Evolutionary conservation across 495 filamentous ascomycete genomes (phyloP), one percentile per base, ranked within the genome.

Genomic region (Penicillium ucsense): DNA sequence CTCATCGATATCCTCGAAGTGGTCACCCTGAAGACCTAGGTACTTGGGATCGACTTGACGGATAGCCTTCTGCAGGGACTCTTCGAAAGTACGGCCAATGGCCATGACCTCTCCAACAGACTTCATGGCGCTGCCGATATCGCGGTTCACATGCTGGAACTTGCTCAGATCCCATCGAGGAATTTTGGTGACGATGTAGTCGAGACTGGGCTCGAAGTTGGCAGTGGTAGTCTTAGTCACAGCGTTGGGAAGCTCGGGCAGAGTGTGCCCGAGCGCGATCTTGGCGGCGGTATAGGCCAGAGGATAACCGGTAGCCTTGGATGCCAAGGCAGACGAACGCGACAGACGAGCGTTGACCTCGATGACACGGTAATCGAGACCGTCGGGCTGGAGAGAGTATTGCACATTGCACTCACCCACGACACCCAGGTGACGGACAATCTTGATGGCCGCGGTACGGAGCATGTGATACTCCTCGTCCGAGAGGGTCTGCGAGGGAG

Each of bases 391-490:
- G 48, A 97, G 76, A 46, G 91, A 92, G 59, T 96, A 97, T 65
- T 97, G 91, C 32, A 97, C 91, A 66, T 97, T 97, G 72, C 91
- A 97, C 74, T 97, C 91, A 63, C 91, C 91, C 31, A 95, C 88
- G 35, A 97, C 92, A 41, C 89, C 90, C 47, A 97, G 76, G 70
- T 97, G 92, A 46, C 91, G 81, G 58, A 97, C 86, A 54, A 97
- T 94, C 71, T 95, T 94, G 62, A 95, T 89, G 44, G 91, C 91
- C 45, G 91, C 89, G 41, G 89, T 89, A 47, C 91, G 86, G 52
- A 97, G 86, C 91, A 97, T 97, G 71, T 97, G 89, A 66, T 95
- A 97, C 69, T 97, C 91, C 65, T 95, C 90, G 56, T 97, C 92
- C 51, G 86, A 94, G 49, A 97, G 71, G 36, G 91, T 97, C 71